Evolutionary conservation across 108 stramenopile genomes (phyloP).

Genomic region (Fistulifera solaris): DNA sequence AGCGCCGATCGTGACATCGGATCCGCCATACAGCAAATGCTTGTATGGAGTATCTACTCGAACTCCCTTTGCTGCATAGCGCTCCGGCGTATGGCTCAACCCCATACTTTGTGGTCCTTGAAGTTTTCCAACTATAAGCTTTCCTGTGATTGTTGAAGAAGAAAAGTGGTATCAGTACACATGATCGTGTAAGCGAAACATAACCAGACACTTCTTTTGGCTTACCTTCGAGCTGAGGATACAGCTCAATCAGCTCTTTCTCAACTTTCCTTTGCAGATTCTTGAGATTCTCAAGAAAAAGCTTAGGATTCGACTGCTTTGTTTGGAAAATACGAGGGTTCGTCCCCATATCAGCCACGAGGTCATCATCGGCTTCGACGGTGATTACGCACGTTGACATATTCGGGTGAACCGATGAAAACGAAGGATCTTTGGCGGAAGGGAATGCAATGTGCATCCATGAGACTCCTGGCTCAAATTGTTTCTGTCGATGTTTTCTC

Average conservation of each 20-base stretch:
- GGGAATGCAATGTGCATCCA: constrained; percentile 87
- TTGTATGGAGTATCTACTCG: constrained; percentile 70
- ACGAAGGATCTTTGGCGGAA: constrained; percentile 86
- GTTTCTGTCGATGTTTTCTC: constrained; percentile 29
- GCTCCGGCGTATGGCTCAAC: constrained; percentile 67
- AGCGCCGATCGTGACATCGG: constrained; percentile 75
- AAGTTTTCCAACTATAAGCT: neutral
- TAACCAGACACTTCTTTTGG: neutral
- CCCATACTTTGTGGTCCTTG: constrained; percentile 51
- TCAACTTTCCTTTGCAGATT: constrained; percentile 1
- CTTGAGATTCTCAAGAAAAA: constrained; percentile 3
- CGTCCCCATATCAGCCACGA: constrained; percentile 69
- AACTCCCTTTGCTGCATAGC: constrained; percentile 80
- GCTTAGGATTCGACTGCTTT: constrained; percentile 4
- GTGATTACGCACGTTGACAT: constrained; percentile 81
- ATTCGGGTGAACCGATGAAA: constrained; percentile 50
- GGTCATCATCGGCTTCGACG: constrained; percentile 86
- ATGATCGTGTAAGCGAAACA: neutral
- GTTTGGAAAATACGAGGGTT: constrained; percentile 63
- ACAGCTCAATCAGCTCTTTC: constrained; percentile 43
- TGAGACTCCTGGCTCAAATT: constrained; percentile 61
- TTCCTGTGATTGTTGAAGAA: neutral
- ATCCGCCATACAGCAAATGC: constrained; percentile 65
- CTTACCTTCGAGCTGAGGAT: constrained; percentile 66
- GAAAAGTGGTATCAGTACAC: neutral